Evolutionary conservation across 2,329 filamentous ascomycete genomes (phyloP).

Genomic region (Fusarium aywerte): DNA sequence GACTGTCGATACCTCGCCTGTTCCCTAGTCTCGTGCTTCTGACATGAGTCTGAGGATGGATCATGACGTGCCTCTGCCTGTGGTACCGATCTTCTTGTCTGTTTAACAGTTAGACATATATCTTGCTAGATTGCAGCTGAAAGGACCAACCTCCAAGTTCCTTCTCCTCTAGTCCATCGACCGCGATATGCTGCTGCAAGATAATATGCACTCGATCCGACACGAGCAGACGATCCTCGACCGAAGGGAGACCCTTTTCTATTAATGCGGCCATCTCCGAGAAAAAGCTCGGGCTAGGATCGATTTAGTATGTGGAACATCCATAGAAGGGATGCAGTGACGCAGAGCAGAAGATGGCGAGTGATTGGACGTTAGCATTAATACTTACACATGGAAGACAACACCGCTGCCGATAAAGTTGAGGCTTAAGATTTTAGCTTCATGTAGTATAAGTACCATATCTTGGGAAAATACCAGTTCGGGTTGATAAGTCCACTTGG

Average conservation of each 20-base stretch:
- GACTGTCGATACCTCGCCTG: neutral
- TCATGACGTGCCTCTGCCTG: slow-evolving; percentile 4
- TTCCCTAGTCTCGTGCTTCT: neutral
- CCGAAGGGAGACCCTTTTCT: slow-evolving; percentile 11
- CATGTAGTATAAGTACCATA: neutral
- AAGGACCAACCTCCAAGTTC: slow-evolving; percentile 27
- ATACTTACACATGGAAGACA: slow-evolving; percentile 20
- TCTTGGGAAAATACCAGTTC: slow-evolving; percentile 2
- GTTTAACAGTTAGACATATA: slow-evolving; percentile 1
- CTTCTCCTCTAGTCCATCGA: slow-evolving; percentile 27
- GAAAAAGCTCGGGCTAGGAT: slow-evolving; percentile 19
- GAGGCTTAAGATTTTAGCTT: slow-evolving; percentile 3
- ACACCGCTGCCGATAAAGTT: slow-evolving; percentile 17
- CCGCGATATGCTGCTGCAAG: slow-evolving; percentile 25
- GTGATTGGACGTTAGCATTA: no score
- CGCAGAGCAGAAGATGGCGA: neutral
- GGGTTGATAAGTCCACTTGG: slow-evolving; percentile 32
- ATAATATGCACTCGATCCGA: slow-evolving; percentile 25
- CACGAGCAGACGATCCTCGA: slow-evolving; percentile 20
- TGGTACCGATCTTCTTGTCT: slow-evolving; percentile 24
- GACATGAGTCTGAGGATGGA: neutral
- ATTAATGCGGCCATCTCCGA: slow-evolving; percentile 12
- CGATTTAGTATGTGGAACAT: neutral
- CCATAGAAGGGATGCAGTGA: neutral
- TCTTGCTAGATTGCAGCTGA: neutral